phyloP scores from a whole-genome alignment of 495 filamentous ascomycete genomes.

The Amphirosellinia nigrospora region DNA sequence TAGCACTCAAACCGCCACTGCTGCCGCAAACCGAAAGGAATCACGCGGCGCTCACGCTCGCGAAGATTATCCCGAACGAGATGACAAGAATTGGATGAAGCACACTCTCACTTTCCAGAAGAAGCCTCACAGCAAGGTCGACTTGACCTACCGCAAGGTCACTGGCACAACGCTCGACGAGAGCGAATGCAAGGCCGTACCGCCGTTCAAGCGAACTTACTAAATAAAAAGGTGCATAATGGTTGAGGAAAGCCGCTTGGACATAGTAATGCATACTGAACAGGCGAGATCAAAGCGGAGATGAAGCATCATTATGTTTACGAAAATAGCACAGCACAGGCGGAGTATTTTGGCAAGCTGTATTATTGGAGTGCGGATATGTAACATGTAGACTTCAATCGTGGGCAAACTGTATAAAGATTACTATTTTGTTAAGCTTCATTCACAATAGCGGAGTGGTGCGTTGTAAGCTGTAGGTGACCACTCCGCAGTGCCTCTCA shows the following conservation, averaged over 20 bases:
- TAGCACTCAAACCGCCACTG: slow-evolving; percentile 80
- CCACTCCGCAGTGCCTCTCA: background rate
- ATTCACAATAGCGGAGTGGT: background rate
- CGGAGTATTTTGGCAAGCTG: slow-evolving; percentile 20
- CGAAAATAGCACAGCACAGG: slow-evolving; percentile 24
- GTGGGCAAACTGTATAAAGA: slow-evolving; percentile 38
- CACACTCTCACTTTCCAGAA: slow-evolving; percentile 95
- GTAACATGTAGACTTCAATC: slow-evolving; percentile 35
- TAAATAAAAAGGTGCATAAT: slow-evolving; percentile 46
- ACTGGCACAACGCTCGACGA: slow-evolving; percentile 81
- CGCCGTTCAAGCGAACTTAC: slow-evolving; percentile 86
- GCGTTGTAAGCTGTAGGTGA: background rate
- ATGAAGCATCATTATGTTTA: slow-evolving; percentile 22
- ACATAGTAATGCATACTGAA: slow-evolving; percentile 2
- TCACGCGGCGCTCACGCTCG: slow-evolving; percentile 93
- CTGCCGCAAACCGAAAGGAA: slow-evolving; percentile 90
- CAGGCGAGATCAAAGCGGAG: background rate
- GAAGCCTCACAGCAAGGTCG: slow-evolving; percentile 78
- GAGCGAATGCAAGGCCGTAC: slow-evolving; percentile 86
- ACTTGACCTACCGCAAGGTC: slow-evolving; percentile 79
- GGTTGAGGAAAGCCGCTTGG: background rate
- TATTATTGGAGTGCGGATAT: slow-evolving; percentile 29
- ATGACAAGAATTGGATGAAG: slow-evolving; percentile 98
- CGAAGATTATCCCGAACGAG: slow-evolving; percentile 92
- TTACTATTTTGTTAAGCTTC: slow-evolving; percentile 10